These are phyloP conservation scores for Pseudopediastrum boryanum DNA, from an alignment of 139 green algal genomes.

Conservation along the genomic window DNA sequence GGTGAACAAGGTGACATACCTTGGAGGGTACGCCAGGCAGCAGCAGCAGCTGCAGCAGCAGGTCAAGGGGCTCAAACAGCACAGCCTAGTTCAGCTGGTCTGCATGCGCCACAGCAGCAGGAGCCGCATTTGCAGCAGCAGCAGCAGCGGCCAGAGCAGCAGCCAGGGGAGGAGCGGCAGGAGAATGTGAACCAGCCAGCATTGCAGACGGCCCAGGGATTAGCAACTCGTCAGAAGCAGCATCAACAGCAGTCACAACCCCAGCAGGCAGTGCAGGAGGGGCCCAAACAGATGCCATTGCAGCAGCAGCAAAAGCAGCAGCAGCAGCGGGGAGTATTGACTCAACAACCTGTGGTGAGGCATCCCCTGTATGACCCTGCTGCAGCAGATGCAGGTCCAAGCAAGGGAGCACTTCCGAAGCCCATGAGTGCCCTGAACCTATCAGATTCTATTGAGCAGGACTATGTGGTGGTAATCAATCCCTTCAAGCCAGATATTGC, in stretches of 20 bases:
- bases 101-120: background rate
- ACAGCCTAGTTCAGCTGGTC: background rate
- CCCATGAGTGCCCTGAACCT: background rate
- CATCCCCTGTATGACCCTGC: background rate
- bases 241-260: background rate
- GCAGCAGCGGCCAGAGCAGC: slow-evolving; percentile 8
- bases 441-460: slow-evolving; percentile 9
- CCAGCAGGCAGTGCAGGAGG: slow-evolving; percentile 12
- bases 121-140: background rate
- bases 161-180: background rate
- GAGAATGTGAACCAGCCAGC: background rate
- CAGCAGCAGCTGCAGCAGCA: slow-evolving; percentile 16
- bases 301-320: slow-evolving; percentile 16
- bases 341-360: slow-evolving; percentile 1
- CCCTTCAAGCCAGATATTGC: background rate
- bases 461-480: slow-evolving; percentile 34
- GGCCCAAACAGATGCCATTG: background rate
- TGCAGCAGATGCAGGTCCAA: background rate
- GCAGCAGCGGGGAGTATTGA: background rate
- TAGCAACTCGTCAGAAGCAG: background rate
- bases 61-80: background rate
- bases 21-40: no score
- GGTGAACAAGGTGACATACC: no score
- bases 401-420: background rate
- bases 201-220: background rate